phyloP scores from a whole-genome alignment of 106 monocot species.

The Apostasia ramifera region DNA sequence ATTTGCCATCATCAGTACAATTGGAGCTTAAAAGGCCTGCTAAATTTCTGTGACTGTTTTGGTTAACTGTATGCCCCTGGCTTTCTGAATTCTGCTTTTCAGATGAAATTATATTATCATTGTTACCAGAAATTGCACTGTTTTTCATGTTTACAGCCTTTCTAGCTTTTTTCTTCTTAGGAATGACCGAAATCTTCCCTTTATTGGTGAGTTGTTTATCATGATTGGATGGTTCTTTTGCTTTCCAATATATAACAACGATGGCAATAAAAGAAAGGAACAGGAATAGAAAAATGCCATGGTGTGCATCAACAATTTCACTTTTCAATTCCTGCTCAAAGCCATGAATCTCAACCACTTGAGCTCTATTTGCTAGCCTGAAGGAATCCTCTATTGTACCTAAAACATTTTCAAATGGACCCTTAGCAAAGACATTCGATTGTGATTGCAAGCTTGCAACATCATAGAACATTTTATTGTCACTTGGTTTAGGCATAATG shows the following conservation, averaged over 20 bases:
- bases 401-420: conserved; percentile 4
- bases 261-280: conserved; percentile 14
- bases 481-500: conserved; percentile 3
- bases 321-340: conserved; percentile 4
- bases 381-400: conserved; percentile 2
- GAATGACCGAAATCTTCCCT: conserved; percentile 21
- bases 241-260: conserved; percentile 11
- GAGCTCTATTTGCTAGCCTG: conserved; percentile 4
- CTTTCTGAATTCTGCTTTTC: conserved; percentile 17
- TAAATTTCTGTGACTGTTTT: conserved; percentile 13
- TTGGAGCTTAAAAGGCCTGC: conserved; percentile 8
- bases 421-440: background rate
- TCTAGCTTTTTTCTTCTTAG: conserved; percentile 64
- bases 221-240: conserved; percentile 12
- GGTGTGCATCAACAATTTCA: background rate
- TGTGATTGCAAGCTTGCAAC: background rate
- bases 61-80: background rate
- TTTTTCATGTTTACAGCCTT: conserved; percentile 34
- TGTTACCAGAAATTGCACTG: conserved; percentile 8
- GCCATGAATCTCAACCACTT: background rate
- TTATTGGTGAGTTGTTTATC: conserved; percentile 27
- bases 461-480: conserved; percentile 5
- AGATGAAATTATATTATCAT: conserved; percentile 9
- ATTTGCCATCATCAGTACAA: conserved; percentile 36
- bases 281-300: conserved; percentile 11